These are phyloP conservation scores for Fraxinus velutina DNA, from an alignment of 305 asterid genomes.

Conservation along the genomic window DNA sequence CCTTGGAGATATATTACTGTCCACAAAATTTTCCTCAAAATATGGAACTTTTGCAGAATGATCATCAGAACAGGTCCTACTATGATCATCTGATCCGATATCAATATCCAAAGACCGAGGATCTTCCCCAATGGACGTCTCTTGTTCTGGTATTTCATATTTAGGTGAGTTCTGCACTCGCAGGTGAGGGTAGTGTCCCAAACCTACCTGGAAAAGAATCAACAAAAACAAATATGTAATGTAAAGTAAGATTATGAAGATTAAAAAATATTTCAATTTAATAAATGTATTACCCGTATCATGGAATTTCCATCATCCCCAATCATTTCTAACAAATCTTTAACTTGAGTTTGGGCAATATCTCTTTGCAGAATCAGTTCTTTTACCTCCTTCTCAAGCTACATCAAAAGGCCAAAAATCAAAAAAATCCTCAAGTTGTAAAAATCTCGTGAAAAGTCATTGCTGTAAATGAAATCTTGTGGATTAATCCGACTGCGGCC, in stretches of 20 bases:
- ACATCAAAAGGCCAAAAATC: slow-evolving; percentile 16
- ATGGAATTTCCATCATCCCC: slow-evolving; percentile 47
- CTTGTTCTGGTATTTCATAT: slow-evolving; percentile 31
- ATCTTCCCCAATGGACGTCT: slow-evolving; percentile 38
- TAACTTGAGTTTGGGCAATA: slow-evolving; percentile 73
- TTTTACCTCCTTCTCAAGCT: slow-evolving; percentile 74
- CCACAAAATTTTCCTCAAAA: slow-evolving; percentile 42
- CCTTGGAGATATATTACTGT: slow-evolving; percentile 41
- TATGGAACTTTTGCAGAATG: slow-evolving; percentile 51
- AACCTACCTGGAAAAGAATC: slow-evolving; percentile 50
- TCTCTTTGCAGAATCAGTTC: slow-evolving; percentile 76
- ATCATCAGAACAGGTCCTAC: slow-evolving; percentile 63
- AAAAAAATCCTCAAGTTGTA: background rate
- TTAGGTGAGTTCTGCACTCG: slow-evolving; percentile 56
- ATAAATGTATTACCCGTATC: slow-evolving; percentile 32
- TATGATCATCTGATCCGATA: slow-evolving; percentile 49
- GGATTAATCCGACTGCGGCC: background rate
- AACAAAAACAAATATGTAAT: slow-evolving; percentile 12
- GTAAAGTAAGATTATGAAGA: background rate
- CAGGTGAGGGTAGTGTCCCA: slow-evolving; percentile 58
- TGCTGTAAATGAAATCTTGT: background rate
- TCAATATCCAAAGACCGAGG: slow-evolving; percentile 41
- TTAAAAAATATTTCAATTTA: background rate
- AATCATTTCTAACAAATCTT: slow-evolving; percentile 56
- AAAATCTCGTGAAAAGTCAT: background rate